These are phyloP conservation scores for Suhomyces vadensis DNA, from an alignment of 805 yeast genomes.

Conservation along the genomic window DNA sequence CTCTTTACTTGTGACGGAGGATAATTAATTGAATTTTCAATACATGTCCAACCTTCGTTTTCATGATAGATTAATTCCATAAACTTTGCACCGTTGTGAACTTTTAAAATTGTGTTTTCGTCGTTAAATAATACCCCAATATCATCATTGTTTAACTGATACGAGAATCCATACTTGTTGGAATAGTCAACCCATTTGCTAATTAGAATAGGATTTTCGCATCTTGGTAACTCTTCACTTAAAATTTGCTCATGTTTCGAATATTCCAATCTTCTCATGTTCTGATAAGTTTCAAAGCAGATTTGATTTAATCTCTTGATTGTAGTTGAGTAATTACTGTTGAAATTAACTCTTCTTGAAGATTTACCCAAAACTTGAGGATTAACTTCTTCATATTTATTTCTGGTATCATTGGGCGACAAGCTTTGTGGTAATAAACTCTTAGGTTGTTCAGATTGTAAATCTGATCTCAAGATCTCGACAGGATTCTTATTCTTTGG, in stretches of 20 bases:
- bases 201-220: conserved; percentile 66
- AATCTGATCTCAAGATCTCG: conserved; percentile 66
- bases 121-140: conserved; percentile 90
- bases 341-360: conserved; percentile 40
- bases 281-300: conserved; percentile 37
- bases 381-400: conserved; percentile 76
- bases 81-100: conserved; percentile 61
- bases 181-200: conserved; percentile 99
- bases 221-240: conserved; percentile 39
- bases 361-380: conserved; percentile 35
- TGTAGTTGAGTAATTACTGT: conserved; percentile 39
- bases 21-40: conserved; percentile 42
- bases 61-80: conserved; percentile 56
- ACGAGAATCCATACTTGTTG: conserved; percentile 92
- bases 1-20: conserved; percentile 55
- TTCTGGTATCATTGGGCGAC: conserved; percentile 89
- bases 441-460: conserved; percentile 66
- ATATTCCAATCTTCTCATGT: conserved; percentile 45
- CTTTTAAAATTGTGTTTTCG: conserved; percentile 75
- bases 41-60: conserved; percentile 48
- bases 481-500: conserved; percentile 61
- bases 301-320: conserved; percentile 38
- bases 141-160: conserved; percentile 85
- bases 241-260: conserved; percentile 35
- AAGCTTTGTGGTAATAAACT: conserved; percentile 81